Base-by-base conservation (phyloP, 2,329 filamentous ascomycete species). In the Penicillium olsonii region DNA sequence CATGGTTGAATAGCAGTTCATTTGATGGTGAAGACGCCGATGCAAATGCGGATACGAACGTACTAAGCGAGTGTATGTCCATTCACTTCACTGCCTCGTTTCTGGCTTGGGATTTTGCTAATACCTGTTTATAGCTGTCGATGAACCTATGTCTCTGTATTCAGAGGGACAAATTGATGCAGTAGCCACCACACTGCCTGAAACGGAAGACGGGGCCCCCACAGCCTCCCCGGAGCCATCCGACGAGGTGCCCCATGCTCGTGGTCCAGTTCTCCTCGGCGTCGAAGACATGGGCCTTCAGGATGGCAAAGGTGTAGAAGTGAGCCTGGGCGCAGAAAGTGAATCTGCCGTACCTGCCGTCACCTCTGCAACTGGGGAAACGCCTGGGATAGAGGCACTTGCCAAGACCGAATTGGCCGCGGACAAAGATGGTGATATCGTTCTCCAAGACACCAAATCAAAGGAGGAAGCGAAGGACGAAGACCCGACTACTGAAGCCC, bases 271-370 rank as follows among this genome's bases (percentile, higher is more conserved):
- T 24, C 81, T 90, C 59, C 87, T 97, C 42, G 92, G 92, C 4
- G 84, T 91, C 51, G 85, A 89, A 60, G 94, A 99, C 66, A 87
- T 90, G 57, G 94, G 94, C 0, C 85, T 88, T 9, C 92, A 89
- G 70, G 74, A 71, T 45, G 75, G 75, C n/a, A 71, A 71, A 48
- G 73, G 72, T 2, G 63, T 76, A n/a, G 64, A 75, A 51, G 67
- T 76, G 66, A 64, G 61, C 3, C 66, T 76, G 42, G 52, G 49
- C 8, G 57, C 59, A 24, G 54, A 57, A 8, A 52, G 45, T 11
- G 34, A 34, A 10, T 43, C 43, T 15, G 42, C 47, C 33, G 45
- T 39, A 33, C 20, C 44, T 19, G 24, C 53, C n/a, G 37, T 37
- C 35, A 20, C 44, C 17, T 20, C 54, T 15, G 37, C 44, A 26